phyloP scores from a whole-genome alignment of 1,139 yeast genomes.

The Debaryomyces nepalensis region DNA sequence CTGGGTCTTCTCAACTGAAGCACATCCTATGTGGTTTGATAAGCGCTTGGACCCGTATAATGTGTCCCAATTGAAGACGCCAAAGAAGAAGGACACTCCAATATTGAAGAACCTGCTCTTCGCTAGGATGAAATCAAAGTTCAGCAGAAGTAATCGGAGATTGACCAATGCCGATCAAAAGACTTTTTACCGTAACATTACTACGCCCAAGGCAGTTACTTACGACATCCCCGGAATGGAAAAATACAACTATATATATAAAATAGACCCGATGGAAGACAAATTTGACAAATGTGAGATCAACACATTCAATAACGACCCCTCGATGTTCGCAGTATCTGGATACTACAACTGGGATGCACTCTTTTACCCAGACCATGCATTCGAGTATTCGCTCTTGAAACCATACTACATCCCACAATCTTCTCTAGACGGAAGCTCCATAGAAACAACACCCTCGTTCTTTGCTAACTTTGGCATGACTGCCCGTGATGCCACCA shows the following conservation, averaged over 20 bases:
- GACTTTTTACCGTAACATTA: slow-evolving; percentile 23
- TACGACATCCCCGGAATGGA: slow-evolving; percentile 21
- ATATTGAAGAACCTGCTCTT: slow-evolving; percentile 7
- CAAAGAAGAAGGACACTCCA: neutral
- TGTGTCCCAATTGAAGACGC: neutral
- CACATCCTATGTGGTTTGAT: slow-evolving; percentile 82
- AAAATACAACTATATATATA: slow-evolving; percentile 18
- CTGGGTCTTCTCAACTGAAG: slow-evolving; percentile 87
- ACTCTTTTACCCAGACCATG: slow-evolving; percentile 46
- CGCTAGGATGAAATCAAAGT: slow-evolving; percentile 4
- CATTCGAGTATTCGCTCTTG: slow-evolving; percentile 36
- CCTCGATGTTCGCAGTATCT: slow-evolving; percentile 30
- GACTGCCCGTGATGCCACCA: slow-evolving; percentile 20
- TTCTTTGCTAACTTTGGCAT: slow-evolving; percentile 38
- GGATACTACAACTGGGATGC: slow-evolving; percentile 41
- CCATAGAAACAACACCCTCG: slow-evolving; percentile 35
- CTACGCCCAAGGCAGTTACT: slow-evolving; percentile 21
- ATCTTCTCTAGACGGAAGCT: slow-evolving; percentile 29
- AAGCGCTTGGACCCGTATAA: slow-evolving; percentile 23
- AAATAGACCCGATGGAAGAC: slow-evolving; percentile 25
- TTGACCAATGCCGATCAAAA: slow-evolving; percentile 10
- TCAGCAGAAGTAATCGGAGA: slow-evolving; percentile 11
- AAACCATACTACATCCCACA: slow-evolving; percentile 38
- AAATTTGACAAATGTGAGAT: slow-evolving; percentile 39
- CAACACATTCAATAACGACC: slow-evolving; percentile 28